A percentile compares a stretch with the other conserved stretches of the same genome.
These are phyloP conservation scores for Aurifilum marmelostoma DNA, from an alignment of 2,329 filamentous ascomycete genomes.

Conservation along the genomic window DNA sequence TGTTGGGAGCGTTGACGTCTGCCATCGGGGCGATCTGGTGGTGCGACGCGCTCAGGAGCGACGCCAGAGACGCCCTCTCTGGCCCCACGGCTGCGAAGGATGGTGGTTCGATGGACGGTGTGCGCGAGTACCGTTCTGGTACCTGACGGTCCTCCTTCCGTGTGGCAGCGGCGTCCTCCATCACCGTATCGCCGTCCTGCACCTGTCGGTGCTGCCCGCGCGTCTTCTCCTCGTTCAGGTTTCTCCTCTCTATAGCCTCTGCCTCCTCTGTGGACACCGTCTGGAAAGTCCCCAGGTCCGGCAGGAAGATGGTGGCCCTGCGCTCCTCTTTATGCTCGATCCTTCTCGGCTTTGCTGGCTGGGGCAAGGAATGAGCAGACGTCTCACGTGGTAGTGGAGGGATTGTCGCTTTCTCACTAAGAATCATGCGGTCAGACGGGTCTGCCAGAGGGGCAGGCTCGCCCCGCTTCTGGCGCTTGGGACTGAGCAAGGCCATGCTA, in stretches of 20 bases:
- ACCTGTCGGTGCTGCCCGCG: constrained; percentile 3
- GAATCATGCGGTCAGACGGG: constrained; percentile 47
- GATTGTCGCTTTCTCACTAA: constrained; percentile 41
- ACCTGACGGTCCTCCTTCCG: background rate
- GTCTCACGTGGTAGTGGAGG: constrained; percentile 39
- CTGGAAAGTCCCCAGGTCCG: constrained; percentile 65
- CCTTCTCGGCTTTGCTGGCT: constrained; percentile 41
- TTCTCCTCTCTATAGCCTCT: constrained; percentile 44
- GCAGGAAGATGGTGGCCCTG: constrained; percentile 54
- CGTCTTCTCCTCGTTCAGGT: constrained; percentile 34
- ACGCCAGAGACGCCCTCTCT: constrained; percentile 61
- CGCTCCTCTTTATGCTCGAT: constrained; percentile 33
- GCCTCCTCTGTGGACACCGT: constrained; percentile 60
- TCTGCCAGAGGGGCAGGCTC: constrained; percentile 43
- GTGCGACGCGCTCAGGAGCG: constrained; percentile 61
- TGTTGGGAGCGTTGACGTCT: constrained; percentile 46
- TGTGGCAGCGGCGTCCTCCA: constrained; percentile 27
- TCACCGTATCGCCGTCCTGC: constrained; percentile 33
- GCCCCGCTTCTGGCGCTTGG: constrained; percentile 42
- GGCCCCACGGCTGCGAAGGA: constrained; percentile 58
- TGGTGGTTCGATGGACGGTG: constrained; percentile 65
- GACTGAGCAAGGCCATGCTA: constrained; percentile 36
- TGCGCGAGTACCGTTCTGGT: constrained; percentile 52
- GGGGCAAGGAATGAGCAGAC: constrained; percentile 33
- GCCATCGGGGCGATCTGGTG: constrained; percentile 41